These are phyloP conservation scores for Jatropha multifida DNA, from an alignment of 441 rosid species.

Conservation along the genomic window DNA sequence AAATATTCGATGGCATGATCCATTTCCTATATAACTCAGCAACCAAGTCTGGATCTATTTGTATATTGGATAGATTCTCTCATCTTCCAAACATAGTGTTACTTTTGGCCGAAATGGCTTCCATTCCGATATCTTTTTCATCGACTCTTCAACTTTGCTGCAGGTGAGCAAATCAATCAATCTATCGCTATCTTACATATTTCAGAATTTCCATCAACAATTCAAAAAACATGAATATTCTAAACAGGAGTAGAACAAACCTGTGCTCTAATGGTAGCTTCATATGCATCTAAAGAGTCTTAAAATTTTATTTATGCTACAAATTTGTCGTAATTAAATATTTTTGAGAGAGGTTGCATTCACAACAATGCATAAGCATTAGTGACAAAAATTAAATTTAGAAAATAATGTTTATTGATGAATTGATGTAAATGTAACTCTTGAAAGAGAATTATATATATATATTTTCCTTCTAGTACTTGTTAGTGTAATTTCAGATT, in stretches of 20 bases:
- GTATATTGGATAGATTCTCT: slow-evolving; percentile 50
- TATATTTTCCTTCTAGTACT: no score
- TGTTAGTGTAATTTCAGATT: no score
- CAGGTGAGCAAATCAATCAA: slow-evolving; percentile 80
- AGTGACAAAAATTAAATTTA: background rate
- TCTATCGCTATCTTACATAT: slow-evolving; percentile 51
- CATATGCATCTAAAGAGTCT: slow-evolving; percentile 60
- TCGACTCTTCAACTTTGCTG: slow-evolving; percentile 61
- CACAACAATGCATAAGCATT: slow-evolving; percentile 11
- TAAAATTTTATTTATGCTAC: slow-evolving; percentile 91
- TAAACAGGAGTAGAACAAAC: slow-evolving; percentile 29
- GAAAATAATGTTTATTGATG: no score
- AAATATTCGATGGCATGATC: slow-evolving; percentile 99
- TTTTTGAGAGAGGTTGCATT: slow-evolving; percentile 78
- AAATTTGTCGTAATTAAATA: slow-evolving; percentile 89
- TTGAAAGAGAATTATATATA: background rate
- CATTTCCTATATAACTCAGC: slow-evolving; percentile 71
- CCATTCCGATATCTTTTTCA: slow-evolving; percentile 74
- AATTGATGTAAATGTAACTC: background rate
- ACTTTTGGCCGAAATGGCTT: slow-evolving; percentile 78
- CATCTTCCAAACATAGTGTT: slow-evolving; percentile 32
- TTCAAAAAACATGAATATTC: background rate
- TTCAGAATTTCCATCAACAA: background rate
- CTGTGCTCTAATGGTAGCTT: slow-evolving; percentile 68
- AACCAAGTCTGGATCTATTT: slow-evolving; percentile 72